A percentile compares a stretch with the other conserved stretches of the same genome.
These are phyloP conservation scores for Cornus florida DNA, from an alignment of 148 eudicot genomes.

Conservation along the genomic window DNA sequence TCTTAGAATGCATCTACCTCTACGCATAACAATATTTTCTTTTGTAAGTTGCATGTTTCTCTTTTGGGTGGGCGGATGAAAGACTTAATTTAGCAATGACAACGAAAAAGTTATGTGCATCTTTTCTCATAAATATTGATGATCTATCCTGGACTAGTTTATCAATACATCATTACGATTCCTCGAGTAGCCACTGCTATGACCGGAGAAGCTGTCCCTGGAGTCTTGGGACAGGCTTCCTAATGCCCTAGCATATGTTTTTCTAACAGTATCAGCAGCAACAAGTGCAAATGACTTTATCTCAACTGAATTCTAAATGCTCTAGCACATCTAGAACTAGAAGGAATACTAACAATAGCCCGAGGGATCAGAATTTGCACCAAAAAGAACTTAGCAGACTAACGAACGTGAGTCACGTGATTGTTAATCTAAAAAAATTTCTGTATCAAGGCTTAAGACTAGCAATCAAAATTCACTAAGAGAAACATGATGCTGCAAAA, in stretches of 20 bases:
- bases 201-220: not conserved
- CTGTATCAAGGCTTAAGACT: not conserved
- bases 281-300: not conserved
- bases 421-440: too few relatives aligned
- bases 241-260: not conserved
- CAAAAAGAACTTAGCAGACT: not conserved
- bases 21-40: too few relatives aligned
- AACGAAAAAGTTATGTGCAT: too few relatives aligned
- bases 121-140: too few relatives aligned
- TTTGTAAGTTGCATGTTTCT: too few relatives aligned
- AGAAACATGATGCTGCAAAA: not conserved
- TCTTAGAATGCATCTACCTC: not conserved
- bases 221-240: not conserved
- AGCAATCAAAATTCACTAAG: not conserved
- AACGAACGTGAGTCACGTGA: too few relatives aligned
- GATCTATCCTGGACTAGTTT: too few relatives aligned
- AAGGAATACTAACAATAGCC: not conserved
- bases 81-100: not conserved
- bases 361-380: not conserved
- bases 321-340: not conserved
- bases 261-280: not conserved
- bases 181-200: not conserved
- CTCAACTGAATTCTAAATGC: not conserved
- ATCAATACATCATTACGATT: too few relatives aligned
- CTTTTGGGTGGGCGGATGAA: not conserved